Evolutionary conservation across 2,329 filamentous ascomycete species (phyloP).

Genomic region (Colletotrichum sp.): DNA sequence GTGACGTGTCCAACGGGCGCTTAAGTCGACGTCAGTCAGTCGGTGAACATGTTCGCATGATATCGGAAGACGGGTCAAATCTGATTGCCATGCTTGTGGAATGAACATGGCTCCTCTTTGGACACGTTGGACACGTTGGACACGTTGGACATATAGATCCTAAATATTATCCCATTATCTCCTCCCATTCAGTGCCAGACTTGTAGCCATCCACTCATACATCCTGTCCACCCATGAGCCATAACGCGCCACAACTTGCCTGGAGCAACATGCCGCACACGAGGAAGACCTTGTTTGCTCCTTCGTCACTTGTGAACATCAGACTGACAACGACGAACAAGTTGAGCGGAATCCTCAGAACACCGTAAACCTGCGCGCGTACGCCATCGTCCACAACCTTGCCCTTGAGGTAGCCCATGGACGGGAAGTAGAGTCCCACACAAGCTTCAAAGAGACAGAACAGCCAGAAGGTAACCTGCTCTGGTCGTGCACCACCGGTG

Average conservation of each 20-base stretch:
- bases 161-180: not conserved
- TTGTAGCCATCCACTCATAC: not conserved
- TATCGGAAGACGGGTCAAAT: not conserved
- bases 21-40: slow-evolving; percentile 20
- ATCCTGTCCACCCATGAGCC: slow-evolving; percentile 22
- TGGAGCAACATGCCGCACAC: slow-evolving; percentile 35
- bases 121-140: not conserved
- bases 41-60: not conserved
- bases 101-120: not conserved
- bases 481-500: slow-evolving; percentile 31
- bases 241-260: slow-evolving; percentile 30
- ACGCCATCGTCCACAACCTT: slow-evolving; percentile 56
- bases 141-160: not conserved
- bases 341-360: slow-evolving; percentile 63
- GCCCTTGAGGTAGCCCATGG: slow-evolving; percentile 58
- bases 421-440: slow-evolving; percentile 62
- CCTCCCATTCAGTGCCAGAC: not conserved
- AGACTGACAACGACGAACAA: slow-evolving; percentile 58
- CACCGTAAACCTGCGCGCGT: slow-evolving; percentile 57
- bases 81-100: not conserved
- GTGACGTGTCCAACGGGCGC: slow-evolving; percentile 12
- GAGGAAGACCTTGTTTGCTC: slow-evolving; percentile 32
- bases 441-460: slow-evolving; percentile 62
- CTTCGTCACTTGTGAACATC: slow-evolving; percentile 35
- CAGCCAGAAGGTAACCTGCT: slow-evolving; percentile 53